A percentile compares a stretch with the other conserved stretches of the same genome.
Conservation (phyloP, 257 asterid genomes). For the Nicotiana undulata region DNA sequence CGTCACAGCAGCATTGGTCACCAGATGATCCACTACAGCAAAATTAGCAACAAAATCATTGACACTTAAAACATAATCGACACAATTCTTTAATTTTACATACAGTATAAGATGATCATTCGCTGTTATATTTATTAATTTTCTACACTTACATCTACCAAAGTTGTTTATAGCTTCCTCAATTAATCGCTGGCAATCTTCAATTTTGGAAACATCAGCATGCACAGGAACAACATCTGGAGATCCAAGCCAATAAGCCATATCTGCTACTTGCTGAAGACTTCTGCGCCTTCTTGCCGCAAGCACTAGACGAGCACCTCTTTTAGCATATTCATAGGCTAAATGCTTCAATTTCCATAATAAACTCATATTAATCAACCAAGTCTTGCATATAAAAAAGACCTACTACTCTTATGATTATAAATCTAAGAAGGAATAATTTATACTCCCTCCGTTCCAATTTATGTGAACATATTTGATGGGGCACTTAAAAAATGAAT, state of each 20-base stretch:
- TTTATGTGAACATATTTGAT: no score
- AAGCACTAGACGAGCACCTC: slow-evolving; percentile 56
- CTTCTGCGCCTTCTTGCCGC: slow-evolving; percentile 60
- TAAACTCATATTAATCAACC: background rate
- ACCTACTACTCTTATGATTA: background rate
- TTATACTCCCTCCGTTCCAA: no score
- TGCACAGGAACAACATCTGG: slow-evolving; percentile 41
- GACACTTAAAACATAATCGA: background rate
- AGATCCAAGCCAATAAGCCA: slow-evolving; percentile 46
- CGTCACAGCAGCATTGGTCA: slow-evolving; percentile 47
- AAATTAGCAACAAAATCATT: background rate
- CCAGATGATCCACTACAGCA: slow-evolving; percentile 55
- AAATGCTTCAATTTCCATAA: slow-evolving; percentile 33
- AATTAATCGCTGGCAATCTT: slow-evolving; percentile 52
- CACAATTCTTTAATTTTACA: background rate
- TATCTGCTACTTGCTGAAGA: slow-evolving; percentile 46
- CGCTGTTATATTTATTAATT: background rate
- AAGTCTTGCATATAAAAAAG: background rate
- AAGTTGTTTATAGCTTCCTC: slow-evolving; percentile 38
- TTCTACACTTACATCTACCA: slow-evolving; percentile 38
- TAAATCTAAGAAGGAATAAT: background rate
- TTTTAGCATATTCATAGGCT: slow-evolving; percentile 66
- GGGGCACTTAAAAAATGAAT: no score
- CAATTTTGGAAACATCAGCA: slow-evolving; percentile 42
- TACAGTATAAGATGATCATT: background rate